Evolutionary conservation across 2,329 filamentous ascomycete genomes (phyloP), one percentile per base, ranked within the genome.

Genomic region (Fusarium sp.): DNA sequence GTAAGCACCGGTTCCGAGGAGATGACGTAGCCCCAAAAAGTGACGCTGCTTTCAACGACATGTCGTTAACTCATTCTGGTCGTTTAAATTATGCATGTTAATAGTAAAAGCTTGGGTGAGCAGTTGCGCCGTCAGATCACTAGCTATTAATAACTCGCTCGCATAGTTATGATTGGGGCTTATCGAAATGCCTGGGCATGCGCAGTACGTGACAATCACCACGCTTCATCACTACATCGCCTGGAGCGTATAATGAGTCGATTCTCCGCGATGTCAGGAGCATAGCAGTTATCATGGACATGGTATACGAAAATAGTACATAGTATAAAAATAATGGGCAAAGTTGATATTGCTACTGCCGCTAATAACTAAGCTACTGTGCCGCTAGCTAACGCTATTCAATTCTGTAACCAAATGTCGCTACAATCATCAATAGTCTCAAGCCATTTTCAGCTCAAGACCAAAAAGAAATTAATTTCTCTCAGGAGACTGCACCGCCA

Each of bases 241-340:
- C 5, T 27, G 7, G 27, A 27, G 27, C 27, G 7, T 27, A 7
- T 6, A 6, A 35, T 9, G 15, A 35, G 14, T 15, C 17, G 9
- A 5, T 22, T 12, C 11, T 22, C 4, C 15, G 4, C 10, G 14
- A 22, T 10, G 1, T 8, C 15, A 20, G 12, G 10, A 13, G 25
- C 8, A 46, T 4, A 5, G 5, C 20, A 8, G 0, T 17, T 13
- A 22, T 9, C 3, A 1, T 20, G 1, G 14, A 0, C 1, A 22
- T 5, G 1, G 10, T 20, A 25, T 25, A 52, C 6, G 12, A 20
- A 20, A 36, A 36, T 11, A 20, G 5, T 6, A 10, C 3, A 2
- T 13, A 2, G 17, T 25, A 7, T 5, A 35, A 13, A 11, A 4
- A 17, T 17, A 4, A 9, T 33, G 3, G 17, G 3, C 25, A 49